Evolutionary conservation across 2,329 filamentous ascomycete genomes (phyloP), one percentile per base, ranked within the genome.

Genomic region (Colletotrichum somersetense): DNA sequence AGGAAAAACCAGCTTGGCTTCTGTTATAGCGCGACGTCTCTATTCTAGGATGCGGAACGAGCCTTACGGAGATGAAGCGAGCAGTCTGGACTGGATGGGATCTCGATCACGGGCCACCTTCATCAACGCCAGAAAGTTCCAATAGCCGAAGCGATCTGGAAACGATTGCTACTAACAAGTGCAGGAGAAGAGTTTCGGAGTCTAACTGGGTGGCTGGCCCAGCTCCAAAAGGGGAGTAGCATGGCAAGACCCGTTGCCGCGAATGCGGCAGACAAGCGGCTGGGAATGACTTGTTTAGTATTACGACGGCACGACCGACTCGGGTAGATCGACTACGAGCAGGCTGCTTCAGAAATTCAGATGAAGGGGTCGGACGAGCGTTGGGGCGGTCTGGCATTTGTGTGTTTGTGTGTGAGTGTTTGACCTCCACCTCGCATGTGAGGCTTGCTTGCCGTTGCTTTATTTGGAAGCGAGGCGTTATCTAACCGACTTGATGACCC

Each of bases 291-390:
- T 35, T 23, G 40, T 20, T 18, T 16, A 23, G 26, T 40, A 38
- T 4, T 4, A 5, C 11, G 11, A 33, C 10, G 18, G 10, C 23
- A 55, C 55, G 2, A 18, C 44, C 26, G n/a, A 48, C n/a, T 46
- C 56, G 67, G 67, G 18, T 16, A 33, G 46, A 48, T 63, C 62
- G 63, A 12, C 26, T 52, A 23, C n/a, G 11, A 33, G 59, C 44
- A 42, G 35, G 35, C 0, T 16, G 30, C 30, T 4, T 30, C 30
- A 30, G 30, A 30, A 16, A 50, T 71, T 71, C 63, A 62, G 67
- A 67, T 50, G 67, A 67, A 33, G 30, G 11, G 56, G 63, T 67
- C 63, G 56, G 63, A 71, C 26, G 48, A 62, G 35, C 46, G 23
- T 42, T 35, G 18, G 38, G 48, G 38, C 16, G 5, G 26, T 33